These are phyloP conservation scores for Colletotrichum sublineola DNA, from an alignment of 2,329 filamentous ascomycete genomes.

Conservation along the genomic window DNA sequence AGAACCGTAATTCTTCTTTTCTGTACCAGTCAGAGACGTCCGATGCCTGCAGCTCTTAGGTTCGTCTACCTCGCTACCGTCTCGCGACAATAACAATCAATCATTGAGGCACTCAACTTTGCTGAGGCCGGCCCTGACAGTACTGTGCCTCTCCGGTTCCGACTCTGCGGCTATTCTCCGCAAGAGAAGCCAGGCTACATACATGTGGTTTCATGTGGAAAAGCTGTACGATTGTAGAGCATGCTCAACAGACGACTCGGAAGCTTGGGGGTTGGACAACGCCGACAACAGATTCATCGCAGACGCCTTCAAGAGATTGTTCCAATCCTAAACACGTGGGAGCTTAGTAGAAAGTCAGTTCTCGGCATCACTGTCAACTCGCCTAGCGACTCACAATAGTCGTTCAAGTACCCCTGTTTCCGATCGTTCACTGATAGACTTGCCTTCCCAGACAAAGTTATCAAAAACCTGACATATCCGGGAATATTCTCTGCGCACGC, in stretches of 20 bases:
- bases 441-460: slow-evolving; percentile 45
- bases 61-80: neutral
- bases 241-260: too few relatives aligned
- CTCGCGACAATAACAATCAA: neutral
- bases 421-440: slow-evolving; percentile 48
- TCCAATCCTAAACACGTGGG: slow-evolving; percentile 49
- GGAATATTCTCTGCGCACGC: slow-evolving; percentile 37
- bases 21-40: neutral
- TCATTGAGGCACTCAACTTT: too few relatives aligned
- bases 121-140: neutral
- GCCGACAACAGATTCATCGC: neutral
- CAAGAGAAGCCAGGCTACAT: neutral
- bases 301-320: slow-evolving; percentile 42
- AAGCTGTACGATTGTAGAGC: neutral
- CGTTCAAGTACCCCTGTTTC: slow-evolving; percentile 52
- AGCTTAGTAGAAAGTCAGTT: slow-evolving; percentile 49
- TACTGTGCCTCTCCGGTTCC: neutral
- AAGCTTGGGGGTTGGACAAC: neutral
- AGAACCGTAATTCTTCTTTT: neutral
- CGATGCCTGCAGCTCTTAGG: neutral
- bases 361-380: slow-evolving; percentile 57
- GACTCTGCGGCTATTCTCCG: neutral
- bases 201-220: neutral
- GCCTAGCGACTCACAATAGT: slow-evolving; percentile 52
- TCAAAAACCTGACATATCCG: slow-evolving; percentile 50